Evolutionary conservation across 2,329 filamentous ascomycete genomes (phyloP), one percentile per base, ranked within the genome.

Genomic region (Monosporascus sp.): DNA sequence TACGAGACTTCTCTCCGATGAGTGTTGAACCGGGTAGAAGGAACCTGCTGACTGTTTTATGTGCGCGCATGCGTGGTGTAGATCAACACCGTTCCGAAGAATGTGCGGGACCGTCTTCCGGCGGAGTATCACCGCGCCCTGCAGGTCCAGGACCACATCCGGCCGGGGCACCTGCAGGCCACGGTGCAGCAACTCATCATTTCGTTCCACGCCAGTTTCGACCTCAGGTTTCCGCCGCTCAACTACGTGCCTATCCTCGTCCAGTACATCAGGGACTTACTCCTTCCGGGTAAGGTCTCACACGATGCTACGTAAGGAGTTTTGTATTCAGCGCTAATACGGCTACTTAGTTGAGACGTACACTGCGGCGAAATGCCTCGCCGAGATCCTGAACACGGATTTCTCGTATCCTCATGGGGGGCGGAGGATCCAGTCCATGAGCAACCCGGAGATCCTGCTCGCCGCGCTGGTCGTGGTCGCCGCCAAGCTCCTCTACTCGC

Each of bases 401-500:
- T 88, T 87, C 56, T 72, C 74, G 1, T 88, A 87, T 57, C 78
- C 79, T 1, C 73, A 77, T 7, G 70, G 74, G 4, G 73, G 70
- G 31, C 65, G 68, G 50, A 70, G 72, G 55, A 70, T 76, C 55
- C 70, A 76, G 26, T 70, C 80, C 8, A 71, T 85, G 17, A 76
- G 84, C 49, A 80, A 87, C 57, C 91, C 94, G 0, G 94, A 97
- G 64, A 75, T 89, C 6, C 81, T 88, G 44, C 72, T 97, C 1
- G 76, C 91, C 52, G 78, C 85, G 4, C 73, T 90, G 3, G 69
- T 96, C 3, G 74, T 96, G 2, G 78, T 96, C 15, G 84, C 88
- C 4, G 84, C 87, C 3, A 97, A 97, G 63, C 69, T 96, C 2
- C 76, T 88, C 20, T 91, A 90, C 62, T 90, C 93, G 0, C 83